Evolutionary conservation across 352 stramenopile species (phyloP), one percentile per base, ranked within the genome.

Genomic region (Chrysophaeum taylorii): DNA sequence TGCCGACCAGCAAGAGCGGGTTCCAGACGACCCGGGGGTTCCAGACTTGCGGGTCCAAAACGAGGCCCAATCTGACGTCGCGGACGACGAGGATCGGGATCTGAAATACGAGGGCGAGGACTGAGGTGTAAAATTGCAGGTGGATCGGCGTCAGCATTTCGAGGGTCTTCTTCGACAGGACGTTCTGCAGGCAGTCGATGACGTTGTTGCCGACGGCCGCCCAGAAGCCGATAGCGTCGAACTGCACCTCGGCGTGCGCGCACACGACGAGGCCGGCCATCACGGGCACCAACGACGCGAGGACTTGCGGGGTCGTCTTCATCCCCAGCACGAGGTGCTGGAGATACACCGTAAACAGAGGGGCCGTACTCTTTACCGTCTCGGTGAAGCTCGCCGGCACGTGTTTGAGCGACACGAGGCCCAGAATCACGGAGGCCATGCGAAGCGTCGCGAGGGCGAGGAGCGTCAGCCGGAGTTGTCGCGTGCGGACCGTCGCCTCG

Each of bases 121-220:
- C 81, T 64, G 84, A 92, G 16, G 88, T 93, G 78, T 94, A 93
- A 29, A 95, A 83, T 75, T 95, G 89, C 45, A 95, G 78, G 68
- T 93, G 85, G 21, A 85, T 87, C 43, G 77, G 76, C 70, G 64
- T 68, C 37, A 80, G 57, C 52, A 76, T 75, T 9, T 64, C 62
- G 33, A 95, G 81, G 41, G 94, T 76, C 42, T 84, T 82, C 77
- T 95, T 95, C 16, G 82, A 89, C 70, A 95, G 78, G 12, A 95
- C 89, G 72, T 95, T 95, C 72, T 95, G 89, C 41, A 94, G 85
- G 78, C 89, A 95, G 71, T 95, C 89, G 41, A 91, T 83, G 74
- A 86, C 94, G 75, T 95, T 95, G 41, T 88, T 91, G 63, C 85
- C 82, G 42, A 95, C 79, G 27, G 89, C 88, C 21, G 89, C 88